Evolutionary conservation across 352 stramenopile genomes (phyloP).

Genomic region (Phytophthora ramorum): DNA sequence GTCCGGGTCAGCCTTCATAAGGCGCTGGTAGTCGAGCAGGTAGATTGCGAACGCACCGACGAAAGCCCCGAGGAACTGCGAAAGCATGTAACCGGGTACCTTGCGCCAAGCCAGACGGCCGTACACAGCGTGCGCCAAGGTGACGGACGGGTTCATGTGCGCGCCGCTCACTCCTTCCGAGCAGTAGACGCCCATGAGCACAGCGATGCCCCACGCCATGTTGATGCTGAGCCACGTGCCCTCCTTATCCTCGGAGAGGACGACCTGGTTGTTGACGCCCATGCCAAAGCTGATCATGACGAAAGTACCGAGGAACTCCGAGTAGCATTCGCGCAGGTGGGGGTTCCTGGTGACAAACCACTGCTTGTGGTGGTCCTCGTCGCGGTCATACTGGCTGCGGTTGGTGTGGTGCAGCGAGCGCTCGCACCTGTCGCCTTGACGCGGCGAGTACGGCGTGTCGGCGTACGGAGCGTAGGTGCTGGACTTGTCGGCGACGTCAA

Average conservation of each 20-base stretch:
- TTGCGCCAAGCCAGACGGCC: constrained; percentile 54
- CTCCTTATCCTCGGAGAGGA: constrained; percentile 48
- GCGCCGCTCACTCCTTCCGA: constrained; percentile 58
- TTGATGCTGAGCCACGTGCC: constrained; percentile 74
- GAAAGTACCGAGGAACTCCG: constrained; percentile 57
- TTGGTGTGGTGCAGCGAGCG: constrained; percentile 44
- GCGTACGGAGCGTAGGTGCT: constrained; percentile 30
- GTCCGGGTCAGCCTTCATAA: constrained; percentile 53
- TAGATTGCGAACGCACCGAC: constrained; percentile 48
- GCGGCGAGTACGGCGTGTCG: constrained; percentile 27
- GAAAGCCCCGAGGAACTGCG: constrained; percentile 56
- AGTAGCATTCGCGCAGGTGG: constrained; percentile 48
- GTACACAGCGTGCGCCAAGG: constrained; percentile 57
- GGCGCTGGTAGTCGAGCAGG: constrained; percentile 55
- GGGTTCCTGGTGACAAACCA: constrained; percentile 36
- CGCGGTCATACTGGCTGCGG: constrained; percentile 33
- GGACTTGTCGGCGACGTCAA: constrained; percentile 38
- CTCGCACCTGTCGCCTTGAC: constrained; percentile 29
- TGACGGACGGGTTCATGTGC: constrained; percentile 72
- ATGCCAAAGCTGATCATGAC: constrained; percentile 65
- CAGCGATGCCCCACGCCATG: constrained; percentile 55
- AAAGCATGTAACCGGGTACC: constrained; percentile 46
- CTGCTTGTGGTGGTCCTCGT: constrained; percentile 28
- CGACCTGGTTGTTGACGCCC: constrained; percentile 70
- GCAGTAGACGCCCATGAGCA: constrained; percentile 65